Conservation (phyloP, 208 protist species). For the Acanthamoeba healyi region DNA sequence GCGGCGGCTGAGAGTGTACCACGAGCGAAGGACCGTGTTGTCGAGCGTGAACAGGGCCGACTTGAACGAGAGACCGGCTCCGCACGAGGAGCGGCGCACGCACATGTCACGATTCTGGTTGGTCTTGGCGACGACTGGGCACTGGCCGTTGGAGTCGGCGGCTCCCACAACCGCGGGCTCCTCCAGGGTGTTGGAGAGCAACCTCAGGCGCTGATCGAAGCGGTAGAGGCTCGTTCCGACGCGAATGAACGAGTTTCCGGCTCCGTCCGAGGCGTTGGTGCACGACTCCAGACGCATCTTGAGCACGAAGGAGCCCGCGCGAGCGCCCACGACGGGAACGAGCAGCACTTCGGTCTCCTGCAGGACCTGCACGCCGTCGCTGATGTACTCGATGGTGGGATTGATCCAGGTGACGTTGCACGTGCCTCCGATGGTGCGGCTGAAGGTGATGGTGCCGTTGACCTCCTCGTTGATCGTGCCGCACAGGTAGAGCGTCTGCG, state of each 20-base stretch:
- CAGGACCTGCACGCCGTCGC: constrained; percentile 7
- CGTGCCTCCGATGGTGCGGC: background rate
- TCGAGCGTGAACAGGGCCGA: constrained; percentile 48
- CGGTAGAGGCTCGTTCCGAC: constrained; percentile 20
- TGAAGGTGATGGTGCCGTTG: constrained; percentile 26
- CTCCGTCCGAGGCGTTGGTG: constrained; percentile 5
- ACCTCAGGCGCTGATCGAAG: constrained; percentile 29
- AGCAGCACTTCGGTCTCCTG: background rate
- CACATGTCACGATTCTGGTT: constrained; percentile 60
- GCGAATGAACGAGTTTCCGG: constrained; percentile 47
- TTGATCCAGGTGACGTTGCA: constrained; percentile 21
- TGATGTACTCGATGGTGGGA: background rate
- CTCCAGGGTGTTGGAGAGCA: constrained; percentile 68
- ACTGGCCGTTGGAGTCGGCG: constrained; percentile 40
- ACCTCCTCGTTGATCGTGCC: constrained; percentile 26
- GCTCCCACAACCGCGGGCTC: background rate
- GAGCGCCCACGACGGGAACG: constrained; percentile 15
- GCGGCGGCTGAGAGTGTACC: constrained; percentile 1
- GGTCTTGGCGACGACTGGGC: constrained; percentile 49
- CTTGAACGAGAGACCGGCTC: constrained; percentile 10
- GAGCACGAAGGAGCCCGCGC: constrained; percentile 30
- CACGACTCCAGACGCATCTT: background rate
- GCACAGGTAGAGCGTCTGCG: constrained; percentile 14
- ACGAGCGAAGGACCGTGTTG: constrained; percentile 41
- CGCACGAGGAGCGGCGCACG: background rate